Evolutionary conservation across 2,329 filamentous ascomycete genomes (phyloP).

Genomic region (Periconia sp.): DNA sequence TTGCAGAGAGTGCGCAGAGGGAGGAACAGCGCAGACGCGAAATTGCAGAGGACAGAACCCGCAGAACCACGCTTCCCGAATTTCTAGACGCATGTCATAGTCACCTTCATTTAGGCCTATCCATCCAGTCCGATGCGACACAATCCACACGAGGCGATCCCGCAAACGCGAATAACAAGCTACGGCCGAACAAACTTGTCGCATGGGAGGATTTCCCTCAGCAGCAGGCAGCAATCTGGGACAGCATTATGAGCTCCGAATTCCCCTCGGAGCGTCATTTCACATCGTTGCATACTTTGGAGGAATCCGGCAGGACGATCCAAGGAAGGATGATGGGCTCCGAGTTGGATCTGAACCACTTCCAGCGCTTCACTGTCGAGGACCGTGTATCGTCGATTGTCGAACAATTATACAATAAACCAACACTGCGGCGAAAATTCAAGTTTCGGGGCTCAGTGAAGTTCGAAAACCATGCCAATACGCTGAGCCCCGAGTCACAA

Average conservation of each 20-base stretch:
- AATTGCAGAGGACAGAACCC: constrained; percentile 7
- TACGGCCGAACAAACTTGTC: constrained; percentile 13
- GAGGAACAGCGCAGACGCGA: constrained; percentile 7
- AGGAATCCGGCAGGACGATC: constrained; percentile 15
- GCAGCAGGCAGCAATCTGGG: constrained; percentile 18
- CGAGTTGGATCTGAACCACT: constrained; percentile 19
- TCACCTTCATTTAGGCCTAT: constrained; percentile 9
- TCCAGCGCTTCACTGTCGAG: constrained; percentile 17
- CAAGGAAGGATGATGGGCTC: constrained; percentile 15
- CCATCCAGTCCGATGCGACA: constrained; percentile 14
- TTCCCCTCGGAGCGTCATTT: constrained; percentile 17
- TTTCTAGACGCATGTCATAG: constrained; percentile 14
- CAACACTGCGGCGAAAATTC: constrained; percentile 13
- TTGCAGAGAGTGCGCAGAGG: neutral
- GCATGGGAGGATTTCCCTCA: constrained; percentile 15
- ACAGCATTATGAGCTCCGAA: constrained; percentile 12
- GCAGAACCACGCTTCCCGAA: constrained; percentile 12
- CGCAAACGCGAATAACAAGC: constrained; percentile 21
- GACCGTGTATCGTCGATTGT: constrained; percentile 16
- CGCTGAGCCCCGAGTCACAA: constrained; percentile 16
- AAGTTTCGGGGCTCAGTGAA: constrained; percentile 15
- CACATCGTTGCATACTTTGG: constrained; percentile 15
- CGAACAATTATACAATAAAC: constrained; percentile 10
- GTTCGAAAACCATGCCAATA: constrained; percentile 25
- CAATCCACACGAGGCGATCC: constrained; percentile 17